phyloP scores from a whole-genome alignment of 176 grass and related monocot species.

The Zea luxurians region DNA sequence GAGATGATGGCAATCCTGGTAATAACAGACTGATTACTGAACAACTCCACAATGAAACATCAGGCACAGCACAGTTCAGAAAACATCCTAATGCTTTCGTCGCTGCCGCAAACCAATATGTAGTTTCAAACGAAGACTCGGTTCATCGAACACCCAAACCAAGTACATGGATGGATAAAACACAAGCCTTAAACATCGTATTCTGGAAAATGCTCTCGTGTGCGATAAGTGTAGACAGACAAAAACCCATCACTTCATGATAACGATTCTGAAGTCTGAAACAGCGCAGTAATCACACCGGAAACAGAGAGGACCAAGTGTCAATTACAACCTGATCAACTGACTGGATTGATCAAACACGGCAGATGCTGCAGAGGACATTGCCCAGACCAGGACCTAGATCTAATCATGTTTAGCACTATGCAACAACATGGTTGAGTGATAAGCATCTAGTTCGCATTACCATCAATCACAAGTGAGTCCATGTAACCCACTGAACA shows the following conservation, averaged over 20 bases:
- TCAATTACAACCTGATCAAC: slow-evolving; percentile 41
- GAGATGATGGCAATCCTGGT: too few relatives aligned
- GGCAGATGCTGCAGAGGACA: slow-evolving; percentile 13
- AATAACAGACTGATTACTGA: too few relatives aligned
- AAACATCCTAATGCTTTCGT: too few relatives aligned
- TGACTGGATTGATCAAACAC: slow-evolving; percentile 37
- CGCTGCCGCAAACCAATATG: too few relatives aligned
- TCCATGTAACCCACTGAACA: slow-evolving; percentile 34
- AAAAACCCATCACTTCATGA: slow-evolving; percentile 16
- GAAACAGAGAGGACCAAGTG: slow-evolving; percentile 24
- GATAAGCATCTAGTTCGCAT: slow-evolving; percentile 39
- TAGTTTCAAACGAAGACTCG: neutral
- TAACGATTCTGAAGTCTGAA: slow-evolving; percentile 25
- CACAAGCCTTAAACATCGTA: neutral
- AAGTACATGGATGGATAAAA: neutral
- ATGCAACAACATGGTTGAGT: too few relatives aligned
- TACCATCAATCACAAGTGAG: slow-evolving; percentile 4
- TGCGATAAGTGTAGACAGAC: neutral
- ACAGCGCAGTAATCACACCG: slow-evolving; percentile 24
- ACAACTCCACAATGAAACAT: too few relatives aligned
- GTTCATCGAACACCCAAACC: neutral
- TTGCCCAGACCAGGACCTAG: slow-evolving; percentile 21
- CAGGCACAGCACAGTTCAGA: too few relatives aligned
- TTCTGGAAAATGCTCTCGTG: too few relatives aligned
- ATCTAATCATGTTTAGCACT: slow-evolving; percentile 33